Base-by-base conservation (phyloP, 805 yeast species). In the Vanderwaltozyma polyspora region DNA sequence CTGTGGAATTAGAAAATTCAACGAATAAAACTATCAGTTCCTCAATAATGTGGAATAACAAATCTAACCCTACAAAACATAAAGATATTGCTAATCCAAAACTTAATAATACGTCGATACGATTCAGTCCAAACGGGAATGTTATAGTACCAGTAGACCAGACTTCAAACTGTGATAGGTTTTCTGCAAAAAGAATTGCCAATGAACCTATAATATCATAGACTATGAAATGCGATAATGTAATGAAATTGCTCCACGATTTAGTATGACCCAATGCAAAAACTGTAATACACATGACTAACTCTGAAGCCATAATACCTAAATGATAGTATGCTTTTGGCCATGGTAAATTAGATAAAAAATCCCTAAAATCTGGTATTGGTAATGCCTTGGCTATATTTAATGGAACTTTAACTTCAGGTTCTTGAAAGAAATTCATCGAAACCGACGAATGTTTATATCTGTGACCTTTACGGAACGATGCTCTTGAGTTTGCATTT, bases 391-490 rank as follows among this genome's bases (percentile, higher is more conserved):
- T 78, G 2, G 95, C 95, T 7, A 86, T 75, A 13, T 86, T 83
- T 43, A 78, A 70, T 1, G 86, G 80, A 4, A 80, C 76, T 25
- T 77, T 66, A 27, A 67, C 73, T 12, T 86, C 80, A 1, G 96
- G 95, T 51, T 89, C 96, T 57, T 84, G 95, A 55, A 91, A 89
- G 54, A 89, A 70, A 56, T 89, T 87, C 91, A 89, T 81, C 5
- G 95, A 85, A 5, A 89, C 95, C 7, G 95, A 86, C 3, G 96
- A 86, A 57, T 89, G 97, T 55, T 89, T 89, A 55, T 89, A 89
- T 46, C 89, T 72, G 58, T 89, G 98, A 6, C 98, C 98, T 46
- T 87, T 76, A 65, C 98, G 76, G 48, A 76, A 83, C 0, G 81
- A 76, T 1, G 85, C 73, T 48, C 64, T 52, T n/a, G 55, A 48